phyloP scores from a whole-genome alignment of 192 early-diverging fungal genomes.

The Chytriomyces sp. region DNA sequence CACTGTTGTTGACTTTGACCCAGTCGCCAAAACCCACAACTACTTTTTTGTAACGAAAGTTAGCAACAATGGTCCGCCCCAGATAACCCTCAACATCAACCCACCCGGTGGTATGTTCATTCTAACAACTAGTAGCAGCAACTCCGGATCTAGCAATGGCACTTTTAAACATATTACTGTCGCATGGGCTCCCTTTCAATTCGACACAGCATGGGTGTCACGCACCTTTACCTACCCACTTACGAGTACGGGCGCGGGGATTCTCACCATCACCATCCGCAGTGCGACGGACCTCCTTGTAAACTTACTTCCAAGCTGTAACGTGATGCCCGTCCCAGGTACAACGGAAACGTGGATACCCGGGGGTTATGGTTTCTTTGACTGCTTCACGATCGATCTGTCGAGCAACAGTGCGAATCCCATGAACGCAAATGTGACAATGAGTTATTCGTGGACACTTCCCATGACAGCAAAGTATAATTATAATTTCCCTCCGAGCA shows the following conservation, averaged over 20 bases:
- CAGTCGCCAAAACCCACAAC: slow-evolving; percentile 1
- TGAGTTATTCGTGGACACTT: slow-evolving; percentile 14
- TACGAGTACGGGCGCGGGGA: not conserved
- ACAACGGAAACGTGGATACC: slow-evolving; percentile 22
- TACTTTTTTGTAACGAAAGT: slow-evolving; percentile 15
- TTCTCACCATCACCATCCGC: not conserved
- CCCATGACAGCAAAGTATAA: slow-evolving; percentile 9
- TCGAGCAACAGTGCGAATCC: not conserved
- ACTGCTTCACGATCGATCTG: slow-evolving; percentile 13
- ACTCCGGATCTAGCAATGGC: not conserved
- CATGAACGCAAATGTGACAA: not conserved
- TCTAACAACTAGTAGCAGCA: not conserved
- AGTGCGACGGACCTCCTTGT: not conserved
- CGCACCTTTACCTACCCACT: slow-evolving; percentile 5
- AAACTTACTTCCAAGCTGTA: not conserved
- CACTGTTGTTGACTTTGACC: slow-evolving; percentile 15
- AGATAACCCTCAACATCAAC: slow-evolving; percentile 7
- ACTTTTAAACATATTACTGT: not conserved
- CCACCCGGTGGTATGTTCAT: slow-evolving; percentile 10
- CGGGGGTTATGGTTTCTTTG: slow-evolving; percentile 20
- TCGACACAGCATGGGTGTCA: not conserved
- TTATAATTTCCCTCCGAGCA: not conserved
- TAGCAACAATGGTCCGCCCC: slow-evolving; percentile 12
- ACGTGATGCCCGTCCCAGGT: not conserved
- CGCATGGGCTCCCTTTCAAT: not conserved